Percentiles rank a stretch among this genome's conserved stretches.
Conservation (phyloP, 768 basidiomycete species). For the Leccinum obscurum region DNA sequence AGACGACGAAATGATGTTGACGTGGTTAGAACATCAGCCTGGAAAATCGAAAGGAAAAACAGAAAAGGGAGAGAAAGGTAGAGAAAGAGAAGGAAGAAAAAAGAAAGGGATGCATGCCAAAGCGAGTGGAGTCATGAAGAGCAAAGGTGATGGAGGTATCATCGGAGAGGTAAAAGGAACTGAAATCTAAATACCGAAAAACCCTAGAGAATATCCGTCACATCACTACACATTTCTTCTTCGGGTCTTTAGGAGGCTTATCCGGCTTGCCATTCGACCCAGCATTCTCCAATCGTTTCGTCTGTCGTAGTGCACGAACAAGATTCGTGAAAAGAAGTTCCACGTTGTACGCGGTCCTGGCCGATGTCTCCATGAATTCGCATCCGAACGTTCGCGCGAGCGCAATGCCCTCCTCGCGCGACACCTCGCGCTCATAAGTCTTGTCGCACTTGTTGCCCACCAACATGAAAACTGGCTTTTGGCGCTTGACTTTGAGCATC, state of each 20-base stretch:
- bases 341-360: conserved; percentile 92
- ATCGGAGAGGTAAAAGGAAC: conserved; percentile 71
- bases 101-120: conserved; percentile 24
- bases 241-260: conserved; percentile 45
- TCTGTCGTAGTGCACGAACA: conserved; percentile 79
- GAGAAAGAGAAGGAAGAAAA: conserved; percentile 4
- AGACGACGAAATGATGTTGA: conserved; percentile 35
- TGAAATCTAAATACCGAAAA: conserved; percentile 65
- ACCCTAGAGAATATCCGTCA: conserved; percentile 64
- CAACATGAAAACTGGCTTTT: conserved; percentile 86
- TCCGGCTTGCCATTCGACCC: conserved; percentile 41
- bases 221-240: conserved; percentile 75
- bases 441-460: conserved; percentile 97
- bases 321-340: conserved; percentile 87
- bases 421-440: conserved; percentile 87
- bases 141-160: conserved; percentile 63
- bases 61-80: conserved; percentile 21
- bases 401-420: conserved; percentile 82
- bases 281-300: conserved; percentile 48
- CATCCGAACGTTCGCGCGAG: conserved; percentile 85
- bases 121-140: conserved; percentile 28
- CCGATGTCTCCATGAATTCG: conserved; percentile 95
- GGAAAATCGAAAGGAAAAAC: conserved; percentile 24
- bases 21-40: conserved; percentile 35
- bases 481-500: conserved; percentile 85